Evolutionary conservation across 2,329 filamentous ascomycete species (phyloP), one percentile per base, ranked within the genome.

Genomic region (Drechmeria coniospora): DNA sequence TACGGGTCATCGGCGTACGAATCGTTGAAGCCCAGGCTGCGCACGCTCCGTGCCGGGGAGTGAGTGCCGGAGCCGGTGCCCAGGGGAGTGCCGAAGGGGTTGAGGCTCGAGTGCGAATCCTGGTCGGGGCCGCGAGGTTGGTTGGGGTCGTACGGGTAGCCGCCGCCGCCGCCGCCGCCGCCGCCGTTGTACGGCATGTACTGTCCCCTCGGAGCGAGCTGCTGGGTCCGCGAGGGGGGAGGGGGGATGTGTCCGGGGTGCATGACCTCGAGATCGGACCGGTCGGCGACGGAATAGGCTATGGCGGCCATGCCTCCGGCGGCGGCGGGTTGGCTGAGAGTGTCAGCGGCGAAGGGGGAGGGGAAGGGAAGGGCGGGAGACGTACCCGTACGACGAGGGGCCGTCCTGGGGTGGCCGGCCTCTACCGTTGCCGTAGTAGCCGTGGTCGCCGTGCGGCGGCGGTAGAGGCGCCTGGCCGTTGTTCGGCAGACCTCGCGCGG

Each of bases 261-360:
- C 49, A 73, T 60, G 25, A 74, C 72, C 30, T 77, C 68, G 33
- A 75, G 40, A 15, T 74, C 76, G 49, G 73, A 76, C 28, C 61
- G 63, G 40, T 76, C 73, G 27, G 76, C 74, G 26, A 79, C 68
- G 30, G 59, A 68, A 41, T 74, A 61, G 21, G 77, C 75, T 33
- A 80, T 69, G 30, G 74, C 74, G 17, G 74, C 62, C 50, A 82
- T 72, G 31, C 74, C 76, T 39, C 74, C 76, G 14, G 64, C 61
- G 11, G 76, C 61, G 11, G 76, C 69, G 21, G 58, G 50, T 27
- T 69, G 59, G 34, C 74, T 63, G 37, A 76, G 69, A 46, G 81
- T 80, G 52, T 82, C 74, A 34, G 69, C 63, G 19, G n/a, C n/a
- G n/a, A n/a, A n/a, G n/a, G n/a, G n/a, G n/a, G n/a, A n/a, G n/a